These are phyloP conservation scores for Acanthamoeba royreba DNA, from an alignment of 208 protist genomes.

Conservation along the genomic window DNA sequence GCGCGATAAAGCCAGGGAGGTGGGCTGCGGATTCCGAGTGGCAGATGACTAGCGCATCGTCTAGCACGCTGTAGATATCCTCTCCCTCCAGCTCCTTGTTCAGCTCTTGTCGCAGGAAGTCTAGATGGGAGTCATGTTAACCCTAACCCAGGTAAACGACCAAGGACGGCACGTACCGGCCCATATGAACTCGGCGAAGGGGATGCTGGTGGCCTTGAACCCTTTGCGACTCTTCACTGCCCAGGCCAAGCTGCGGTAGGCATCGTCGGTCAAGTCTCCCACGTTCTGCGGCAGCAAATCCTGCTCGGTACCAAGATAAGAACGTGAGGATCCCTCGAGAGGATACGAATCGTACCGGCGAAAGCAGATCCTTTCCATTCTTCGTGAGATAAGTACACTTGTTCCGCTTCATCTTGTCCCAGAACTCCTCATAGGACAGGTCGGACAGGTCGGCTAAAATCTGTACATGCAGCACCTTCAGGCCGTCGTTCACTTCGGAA, in stretches of 20 bases:
- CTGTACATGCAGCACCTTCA: constrained; percentile 7
- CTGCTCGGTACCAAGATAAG: background rate
- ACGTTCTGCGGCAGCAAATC: background rate
- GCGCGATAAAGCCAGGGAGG: background rate
- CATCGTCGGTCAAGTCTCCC: background rate
- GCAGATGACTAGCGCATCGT: background rate
- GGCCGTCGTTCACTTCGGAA: background rate
- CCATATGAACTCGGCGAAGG: constrained; percentile 36
- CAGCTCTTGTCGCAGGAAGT: background rate
- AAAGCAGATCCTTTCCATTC: background rate
- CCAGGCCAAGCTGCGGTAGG: constrained; percentile 33
- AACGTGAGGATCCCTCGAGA: background rate
- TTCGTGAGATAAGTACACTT: constrained; percentile 32
- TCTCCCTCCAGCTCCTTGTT: background rate
- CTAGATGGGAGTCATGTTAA: background rate
- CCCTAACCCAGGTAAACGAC: background rate
- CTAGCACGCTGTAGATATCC: background rate
- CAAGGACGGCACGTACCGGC: background rate
- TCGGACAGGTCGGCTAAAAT: constrained; percentile 24
- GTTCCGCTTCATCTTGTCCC: constrained; percentile 39
- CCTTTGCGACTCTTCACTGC: constrained; percentile 9
- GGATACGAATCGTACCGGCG: background rate
- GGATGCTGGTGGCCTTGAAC: constrained; percentile 17
- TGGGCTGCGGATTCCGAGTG: background rate
- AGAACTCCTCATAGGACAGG: background rate